Evolutionary conservation across 768 basidiomycete species (phyloP), one percentile per base, ranked within the genome.

Genomic region (Pleurotus tuber-regium): DNA sequence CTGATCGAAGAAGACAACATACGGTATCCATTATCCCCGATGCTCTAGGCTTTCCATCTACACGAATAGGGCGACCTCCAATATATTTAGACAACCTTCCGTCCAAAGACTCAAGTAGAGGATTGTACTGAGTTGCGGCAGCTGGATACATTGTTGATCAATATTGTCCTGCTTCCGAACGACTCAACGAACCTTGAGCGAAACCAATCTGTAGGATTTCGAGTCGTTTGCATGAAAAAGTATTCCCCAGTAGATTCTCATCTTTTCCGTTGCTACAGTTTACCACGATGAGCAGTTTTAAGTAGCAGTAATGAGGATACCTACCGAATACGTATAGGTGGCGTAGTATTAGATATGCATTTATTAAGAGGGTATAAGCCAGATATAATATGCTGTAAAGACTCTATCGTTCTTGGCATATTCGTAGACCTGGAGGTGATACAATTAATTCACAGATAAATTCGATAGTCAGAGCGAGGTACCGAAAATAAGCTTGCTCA

Each of bases 21-120:
- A 85, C 84, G 0, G 88, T 88, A 63, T 90, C 88, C 52, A 90
- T 71, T 9, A 92, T 76, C 4, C 88, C 88, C 11, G 82, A 87
- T 2, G 84, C 86, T 47, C 86, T 69, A 1, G 90, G 90, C 61
- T 79, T 82, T 0, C 88, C 87, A 56, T 92, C 87, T 12, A 92
- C 69, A 8, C 87, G 78, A 10, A 93, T 66, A 1, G 87, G 83
- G 24, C 80, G 82, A 0, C 86, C 87, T 18, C 77, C 74, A 26
- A 88, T 66, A 61, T 86, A 87, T 60, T 80, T 86, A 0, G 82
- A 86, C n/a, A 92, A 48, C 44, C 79, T 79, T 33, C 67, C 67
- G 58, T 92, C 88, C 16, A 92, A 66, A 11, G 70, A 72, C 51
- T 80, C 77, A 2, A 92, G 72, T 2, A 71, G 74, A 2, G 74